phyloP scores from a whole-genome alignment of 2,329 filamentous ascomycete species.

The Fusarium tricinctum region DNA sequence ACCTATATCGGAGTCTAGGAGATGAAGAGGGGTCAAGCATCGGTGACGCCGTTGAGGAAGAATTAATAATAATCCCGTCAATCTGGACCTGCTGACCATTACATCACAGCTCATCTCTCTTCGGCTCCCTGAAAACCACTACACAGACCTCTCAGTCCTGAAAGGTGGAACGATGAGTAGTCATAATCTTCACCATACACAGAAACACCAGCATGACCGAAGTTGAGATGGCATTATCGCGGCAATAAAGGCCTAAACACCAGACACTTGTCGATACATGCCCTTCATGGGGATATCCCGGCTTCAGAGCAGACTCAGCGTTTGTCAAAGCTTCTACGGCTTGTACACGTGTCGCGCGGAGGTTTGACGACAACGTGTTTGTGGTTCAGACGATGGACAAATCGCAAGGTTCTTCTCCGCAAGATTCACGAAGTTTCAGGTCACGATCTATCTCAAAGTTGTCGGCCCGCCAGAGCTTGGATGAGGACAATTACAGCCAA shows the following conservation, averaged over 20 bases:
- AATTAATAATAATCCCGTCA: constrained; percentile 35
- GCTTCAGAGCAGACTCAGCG: constrained; percentile 23
- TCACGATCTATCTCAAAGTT: constrained; percentile 38
- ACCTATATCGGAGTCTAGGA: constrained; percentile 29
- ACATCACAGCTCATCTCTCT: constrained; percentile 40
- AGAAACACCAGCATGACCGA: not conserved
- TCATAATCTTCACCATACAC: constrained; percentile 3
- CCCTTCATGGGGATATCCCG: constrained; percentile 40
- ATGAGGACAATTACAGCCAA: constrained; percentile 18
- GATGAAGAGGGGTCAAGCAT: constrained; percentile 38
- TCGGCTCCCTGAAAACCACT: constrained; percentile 7
- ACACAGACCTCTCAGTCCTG: constrained; percentile 1
- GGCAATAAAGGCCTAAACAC: constrained; percentile 19
- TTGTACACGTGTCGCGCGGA: constrained; percentile 44
- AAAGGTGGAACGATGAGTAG: not conserved
- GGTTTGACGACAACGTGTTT: constrained; percentile 15
- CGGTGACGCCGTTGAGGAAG: constrained; percentile 34
- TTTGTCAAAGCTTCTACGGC: constrained; percentile 22
- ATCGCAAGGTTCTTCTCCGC: constrained; percentile 32
- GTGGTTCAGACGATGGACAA: constrained; percentile 7
- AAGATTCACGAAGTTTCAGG: constrained; percentile 40
- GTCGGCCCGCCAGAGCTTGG: constrained; percentile 38
- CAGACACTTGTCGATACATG: constrained; percentile 15
- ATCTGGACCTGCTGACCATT: constrained; percentile 32
- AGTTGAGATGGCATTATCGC: constrained; percentile 3